Base-by-base conservation (phyloP, 345 rosid genomes). In the Cardamine chenopodiifolia region DNA sequence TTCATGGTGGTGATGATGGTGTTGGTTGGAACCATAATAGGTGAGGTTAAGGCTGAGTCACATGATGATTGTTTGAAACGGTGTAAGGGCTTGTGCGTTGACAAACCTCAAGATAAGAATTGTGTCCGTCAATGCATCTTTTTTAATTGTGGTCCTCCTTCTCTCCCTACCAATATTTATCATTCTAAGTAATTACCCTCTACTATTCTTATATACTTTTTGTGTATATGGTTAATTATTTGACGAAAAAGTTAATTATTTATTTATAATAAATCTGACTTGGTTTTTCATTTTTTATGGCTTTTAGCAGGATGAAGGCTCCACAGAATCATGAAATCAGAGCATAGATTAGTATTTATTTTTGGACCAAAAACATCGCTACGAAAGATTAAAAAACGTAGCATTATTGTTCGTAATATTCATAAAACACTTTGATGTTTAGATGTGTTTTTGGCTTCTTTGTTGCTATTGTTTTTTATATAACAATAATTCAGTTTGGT, bases 121-220 rank as follows among this genome's bases (percentile, higher is more conserved):
- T 72, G 76, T 3, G 62, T 72, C 7, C 18, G 11, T 2, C 50
- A 28, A 8, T 72, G 76, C 50, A 15, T 72, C 23, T 62, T 72
- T 40, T 62, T 72, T 53, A 72, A 53, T 4, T 62, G 76, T 12
- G 76, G 69, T 10, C 76, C 76, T 62, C 44, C 65, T 56, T 5
- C 62, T 37, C 44, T 40, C 28, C 54, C 69, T 18, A 62, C 40
- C 35, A 61, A 49, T 25, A 7, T 49, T 49, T 26, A 28, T 60
- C 26, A n/a, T 71, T 19, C 62, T 23, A 62, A 61, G 76, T 72
- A 66, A 65, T 34, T 35, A 7, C 35, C 35, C 19, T 34, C 22
- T 48, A 35, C 9, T 25, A 49, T 57, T 7, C 7, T 57, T 57
- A 4, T 17, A 5, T 31, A 31, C 2, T 45, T 13, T 47, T 48